Evolutionary conservation across 2,329 filamentous ascomycete species (phyloP).

Genomic region (Thielaviopsis ethacetica): DNA sequence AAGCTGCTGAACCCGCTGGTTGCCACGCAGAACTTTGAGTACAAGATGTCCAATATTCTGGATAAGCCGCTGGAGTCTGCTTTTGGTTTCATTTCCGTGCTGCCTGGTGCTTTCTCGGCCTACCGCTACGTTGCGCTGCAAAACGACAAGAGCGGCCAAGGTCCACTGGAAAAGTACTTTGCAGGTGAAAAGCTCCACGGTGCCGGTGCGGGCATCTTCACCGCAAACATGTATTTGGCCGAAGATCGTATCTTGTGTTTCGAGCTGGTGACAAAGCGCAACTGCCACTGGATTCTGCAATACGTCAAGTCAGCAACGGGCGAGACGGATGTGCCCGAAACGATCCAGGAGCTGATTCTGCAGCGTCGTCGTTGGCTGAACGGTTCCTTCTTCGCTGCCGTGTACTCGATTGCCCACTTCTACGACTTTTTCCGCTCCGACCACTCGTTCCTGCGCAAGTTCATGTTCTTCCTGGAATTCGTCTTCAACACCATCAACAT

Average conservation of each 20-base stretch:
- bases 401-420: slow-evolving; percentile 89
- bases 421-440: slow-evolving; percentile 91
- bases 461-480: slow-evolving; percentile 85
- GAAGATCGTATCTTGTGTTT: slow-evolving; percentile 98
- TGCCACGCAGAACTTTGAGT: slow-evolving; percentile 96
- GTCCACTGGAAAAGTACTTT: slow-evolving; percentile 92
- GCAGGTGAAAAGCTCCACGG: slow-evolving; percentile 91
- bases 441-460: slow-evolving; percentile 72
- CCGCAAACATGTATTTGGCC: slow-evolving; percentile 97
- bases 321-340: slow-evolving; percentile 91
- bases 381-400: slow-evolving; percentile 92
- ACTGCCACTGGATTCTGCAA: slow-evolving; percentile 92
- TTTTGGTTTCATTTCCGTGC: slow-evolving; percentile 92
- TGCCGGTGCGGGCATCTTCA: slow-evolving; percentile 85
- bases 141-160: slow-evolving; percentile 88
- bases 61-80: slow-evolving; percentile 95
- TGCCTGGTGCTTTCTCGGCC: slow-evolving; percentile 95
- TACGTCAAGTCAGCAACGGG: slow-evolving; percentile 97
- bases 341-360: slow-evolving; percentile 85
- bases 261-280: slow-evolving; percentile 92
- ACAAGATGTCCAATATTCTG: slow-evolving; percentile 99
- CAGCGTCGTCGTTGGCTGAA: slow-evolving; percentile 96
- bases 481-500: slow-evolving; percentile 90
- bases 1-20: slow-evolving; percentile 87
- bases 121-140: slow-evolving; percentile 90